phyloP scores from a whole-genome alignment of 331 rosid species.

The Saraca asoca region DNA sequence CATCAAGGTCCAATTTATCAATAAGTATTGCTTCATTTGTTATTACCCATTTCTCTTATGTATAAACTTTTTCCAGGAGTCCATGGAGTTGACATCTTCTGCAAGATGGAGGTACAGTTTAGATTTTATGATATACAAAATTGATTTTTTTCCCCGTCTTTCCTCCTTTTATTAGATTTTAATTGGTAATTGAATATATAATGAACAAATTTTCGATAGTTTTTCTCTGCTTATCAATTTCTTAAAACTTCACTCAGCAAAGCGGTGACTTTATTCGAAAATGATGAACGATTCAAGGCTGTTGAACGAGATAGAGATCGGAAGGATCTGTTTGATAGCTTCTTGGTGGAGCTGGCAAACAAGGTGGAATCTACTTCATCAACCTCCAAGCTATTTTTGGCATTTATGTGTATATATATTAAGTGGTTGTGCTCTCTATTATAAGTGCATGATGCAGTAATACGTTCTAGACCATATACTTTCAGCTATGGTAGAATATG shows the following conservation, averaged over 20 bases:
- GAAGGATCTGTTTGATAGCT: constrained; percentile 73
- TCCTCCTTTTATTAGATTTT: neutral
- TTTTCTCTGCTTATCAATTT: constrained; percentile 26
- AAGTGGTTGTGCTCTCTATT: constrained; percentile 9
- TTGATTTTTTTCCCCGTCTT: constrained; percentile 18
- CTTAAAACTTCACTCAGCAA: constrained; percentile 56
- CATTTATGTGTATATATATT: constrained; percentile 15
- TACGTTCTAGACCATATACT: neutral
- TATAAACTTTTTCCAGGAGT: constrained; percentile 62
- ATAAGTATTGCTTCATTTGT: constrained; percentile 23
- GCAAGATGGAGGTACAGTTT: constrained; percentile 77
- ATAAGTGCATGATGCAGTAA: neutral
- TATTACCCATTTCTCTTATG: constrained; percentile 25
- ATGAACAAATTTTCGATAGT: constrained; percentile 11
- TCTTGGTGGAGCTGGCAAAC: constrained; percentile 66
- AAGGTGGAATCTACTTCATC: constrained; percentile 56
- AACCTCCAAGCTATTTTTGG: constrained; percentile 25
- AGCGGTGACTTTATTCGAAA: constrained; percentile 72
- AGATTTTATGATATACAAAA: constrained; percentile 15
- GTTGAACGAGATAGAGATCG: constrained; percentile 92
- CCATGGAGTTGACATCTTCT: constrained; percentile 71
- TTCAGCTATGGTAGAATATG: neutral
- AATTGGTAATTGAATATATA: constrained; percentile 19
- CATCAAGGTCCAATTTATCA: constrained; percentile 30
- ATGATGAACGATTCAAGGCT: constrained; percentile 85